These are phyloP conservation scores for Botrytis medusae DNA, from an alignment of 2,329 filamentous ascomycete species.

Conservation along the genomic window DNA sequence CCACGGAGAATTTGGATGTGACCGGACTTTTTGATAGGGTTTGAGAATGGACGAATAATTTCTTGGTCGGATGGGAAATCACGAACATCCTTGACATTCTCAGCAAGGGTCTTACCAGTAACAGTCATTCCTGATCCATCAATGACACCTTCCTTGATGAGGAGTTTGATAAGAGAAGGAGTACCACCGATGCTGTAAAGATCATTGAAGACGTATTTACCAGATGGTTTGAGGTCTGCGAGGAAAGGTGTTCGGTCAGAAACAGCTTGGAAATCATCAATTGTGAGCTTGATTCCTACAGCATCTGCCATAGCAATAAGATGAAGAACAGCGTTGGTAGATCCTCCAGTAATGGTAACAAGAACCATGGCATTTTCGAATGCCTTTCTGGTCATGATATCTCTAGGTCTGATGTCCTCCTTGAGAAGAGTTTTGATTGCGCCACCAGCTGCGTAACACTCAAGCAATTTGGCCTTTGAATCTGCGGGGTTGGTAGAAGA, in stretches of 20 bases:
- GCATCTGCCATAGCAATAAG: conserved; percentile 81
- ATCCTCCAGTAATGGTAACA: conserved; percentile 79
- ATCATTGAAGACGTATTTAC: conserved; percentile 62
- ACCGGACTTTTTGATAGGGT: conserved; percentile 69
- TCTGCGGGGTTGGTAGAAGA: conserved; percentile 79
- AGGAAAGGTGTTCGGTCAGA: conserved; percentile 78
- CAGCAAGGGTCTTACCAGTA: conserved; percentile 57
- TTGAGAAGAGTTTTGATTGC: conserved; percentile 73
- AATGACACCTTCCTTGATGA: conserved; percentile 57
- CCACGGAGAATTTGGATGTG: conserved; percentile 74
- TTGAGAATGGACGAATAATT: conserved; percentile 66
- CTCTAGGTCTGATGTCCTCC: conserved; percentile 73
- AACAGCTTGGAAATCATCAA: conserved; percentile 83
- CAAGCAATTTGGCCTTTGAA: conserved; percentile 66
- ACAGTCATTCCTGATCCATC: conserved; percentile 61
- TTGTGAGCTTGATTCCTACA: conserved; percentile 76
- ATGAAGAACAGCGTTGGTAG: conserved; percentile 83
- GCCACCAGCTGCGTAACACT: conserved; percentile 69
- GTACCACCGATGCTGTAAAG: conserved; percentile 57
- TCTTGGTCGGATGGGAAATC: conserved; percentile 68
- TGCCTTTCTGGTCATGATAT: conserved; percentile 76
- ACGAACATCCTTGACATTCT: conserved; percentile 58
- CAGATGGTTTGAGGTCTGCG: conserved; percentile 78
- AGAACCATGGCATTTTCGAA: conserved; percentile 86
- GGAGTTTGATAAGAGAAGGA: conserved; percentile 56